Conservation (phyloP, 768 basidiomycete species). For the Sarcodon aspratus region DNA sequence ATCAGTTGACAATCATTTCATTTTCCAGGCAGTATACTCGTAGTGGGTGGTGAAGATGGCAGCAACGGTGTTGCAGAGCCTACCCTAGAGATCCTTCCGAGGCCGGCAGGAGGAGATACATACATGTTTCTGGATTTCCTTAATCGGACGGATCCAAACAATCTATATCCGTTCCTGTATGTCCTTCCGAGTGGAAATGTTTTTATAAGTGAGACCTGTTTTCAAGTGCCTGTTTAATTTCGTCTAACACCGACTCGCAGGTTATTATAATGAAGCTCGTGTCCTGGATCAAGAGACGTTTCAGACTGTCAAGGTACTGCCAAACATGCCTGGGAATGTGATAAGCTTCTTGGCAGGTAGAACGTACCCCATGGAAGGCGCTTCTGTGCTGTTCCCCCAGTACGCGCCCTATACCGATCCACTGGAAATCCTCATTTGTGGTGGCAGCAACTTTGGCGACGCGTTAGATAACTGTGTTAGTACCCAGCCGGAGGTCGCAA, state of each 20-base stretch:
- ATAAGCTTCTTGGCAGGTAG: conserved; percentile 63
- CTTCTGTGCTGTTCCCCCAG: conserved; percentile 60
- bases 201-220: conserved; percentile 47
- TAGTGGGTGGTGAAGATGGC: conserved; percentile 67
- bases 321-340: conserved; percentile 68
- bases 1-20: too few species aligned
- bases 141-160: conserved; percentile 64
- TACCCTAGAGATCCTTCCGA: conserved; percentile 62
- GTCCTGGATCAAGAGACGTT: conserved; percentile 61
- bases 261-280: conserved; percentile 74
- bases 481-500: conserved; percentile 50
- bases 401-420: conserved; percentile 65
- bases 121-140: conserved; percentile 54
- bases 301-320: conserved; percentile 43
- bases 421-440: conserved; percentile 59
- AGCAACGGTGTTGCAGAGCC: conserved; percentile 58
- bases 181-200: conserved; percentile 59
- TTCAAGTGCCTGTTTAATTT: neutral
- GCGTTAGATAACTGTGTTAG: conserved; percentile 63
- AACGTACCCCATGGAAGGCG: conserved; percentile 69
- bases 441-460: conserved; percentile 52
- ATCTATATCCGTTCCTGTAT: conserved; percentile 69
- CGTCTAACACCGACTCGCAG: conserved; percentile 18
- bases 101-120: conserved; percentile 51
- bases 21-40: conserved; percentile 30